Evolutionary conservation across 495 filamentous ascomycete species (phyloP).

Genomic region (Paragyromitra xinjiangensis): DNA sequence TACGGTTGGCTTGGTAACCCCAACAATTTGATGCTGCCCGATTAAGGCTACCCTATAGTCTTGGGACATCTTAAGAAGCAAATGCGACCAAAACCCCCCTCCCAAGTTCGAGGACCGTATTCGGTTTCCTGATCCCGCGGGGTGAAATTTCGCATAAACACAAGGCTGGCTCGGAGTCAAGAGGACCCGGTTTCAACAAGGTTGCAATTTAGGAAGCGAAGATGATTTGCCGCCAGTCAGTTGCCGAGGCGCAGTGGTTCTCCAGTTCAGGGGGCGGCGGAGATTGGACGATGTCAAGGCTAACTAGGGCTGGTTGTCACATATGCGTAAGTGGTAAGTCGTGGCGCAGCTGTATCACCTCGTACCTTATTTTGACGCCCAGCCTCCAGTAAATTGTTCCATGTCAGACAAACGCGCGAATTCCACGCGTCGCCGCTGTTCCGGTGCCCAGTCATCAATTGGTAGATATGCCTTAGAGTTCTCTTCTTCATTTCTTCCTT

Average conservation of each 20-base stretch:
- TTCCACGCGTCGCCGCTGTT: slow-evolving; percentile 49
- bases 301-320: slow-evolving; percentile 42
- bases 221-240: slow-evolving; percentile 43
- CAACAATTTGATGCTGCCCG: background rate
- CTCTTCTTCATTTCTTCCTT: slow-evolving; percentile 10
- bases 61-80: background rate
- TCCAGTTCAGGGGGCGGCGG: slow-evolving; percentile 39
- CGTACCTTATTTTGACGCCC: slow-evolving; percentile 48
- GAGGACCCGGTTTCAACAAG: slow-evolving; percentile 42
- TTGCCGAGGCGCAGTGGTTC: slow-evolving; percentile 42
- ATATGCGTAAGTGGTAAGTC: slow-evolving; percentile 50
- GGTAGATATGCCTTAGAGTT: slow-evolving; percentile 28
- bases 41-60: slow-evolving; percentile 19
- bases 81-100: background rate
- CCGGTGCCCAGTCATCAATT: slow-evolving; percentile 43
- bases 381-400: slow-evolving; percentile 47
- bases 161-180: slow-evolving; percentile 31
- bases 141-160: slow-evolving; percentile 24
- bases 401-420: slow-evolving; percentile 41
- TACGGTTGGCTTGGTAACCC: background rate
- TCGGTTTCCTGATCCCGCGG: slow-evolving; percentile 26
- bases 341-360: slow-evolving; percentile 48
- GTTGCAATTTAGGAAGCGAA: slow-evolving; percentile 38
- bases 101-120: background rate
- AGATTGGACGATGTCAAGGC: slow-evolving; percentile 39